Evolutionary conservation across 2,329 filamentous ascomycete species (phyloP), one percentile per base, ranked within the genome.

Genomic region (Neophaeococcomyces aloes): DNA sequence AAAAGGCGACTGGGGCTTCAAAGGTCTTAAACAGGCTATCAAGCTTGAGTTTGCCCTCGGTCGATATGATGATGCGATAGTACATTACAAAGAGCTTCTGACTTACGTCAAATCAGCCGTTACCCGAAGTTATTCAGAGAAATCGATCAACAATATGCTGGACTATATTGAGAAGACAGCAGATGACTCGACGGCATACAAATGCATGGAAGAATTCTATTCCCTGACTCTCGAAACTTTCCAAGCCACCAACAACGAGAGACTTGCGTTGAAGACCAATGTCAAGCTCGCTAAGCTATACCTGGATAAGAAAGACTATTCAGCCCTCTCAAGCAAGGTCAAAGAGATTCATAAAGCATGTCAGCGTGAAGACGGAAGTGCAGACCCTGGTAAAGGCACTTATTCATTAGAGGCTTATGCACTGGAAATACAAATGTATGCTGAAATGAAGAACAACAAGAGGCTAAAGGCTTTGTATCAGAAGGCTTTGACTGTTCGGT

Each of bases 61-160:
- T n/a, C 76, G 79, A 62, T 96, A 94, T 58, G 78, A 86, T 41
- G 76, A 88, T 72, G 89, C 89, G 6, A 79, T 88, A 37, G 79
- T 89, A 59, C 88, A 98, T 65, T 98, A 94, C 66, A 81, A 78
- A 52, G 87, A 96, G 66, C 85, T 98, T 23, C 78, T 98, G 52
- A 96, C 88, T 36, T 98, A 96, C 59, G 88, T 96, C 67, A 94
- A 91, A 64, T 93, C 86, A 2, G 89, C 89, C 6, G 89, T 98
- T 36, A 96, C 91, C 31, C 80, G 91, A 50, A 98, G 96, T 66
- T 96, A 96, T 66, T 95, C 91, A 1, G 91, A 98, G 65, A 96
- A 96, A 64, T 96, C 89, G 10, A 94, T 98, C 69, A 96, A 96
- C 68, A 96, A 95, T 63, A 94, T 98, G 81, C 79, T 98, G 36